phyloP scores from a whole-genome alignment of 2,329 filamentous ascomycete species.

The Fusarium poae region DNA sequence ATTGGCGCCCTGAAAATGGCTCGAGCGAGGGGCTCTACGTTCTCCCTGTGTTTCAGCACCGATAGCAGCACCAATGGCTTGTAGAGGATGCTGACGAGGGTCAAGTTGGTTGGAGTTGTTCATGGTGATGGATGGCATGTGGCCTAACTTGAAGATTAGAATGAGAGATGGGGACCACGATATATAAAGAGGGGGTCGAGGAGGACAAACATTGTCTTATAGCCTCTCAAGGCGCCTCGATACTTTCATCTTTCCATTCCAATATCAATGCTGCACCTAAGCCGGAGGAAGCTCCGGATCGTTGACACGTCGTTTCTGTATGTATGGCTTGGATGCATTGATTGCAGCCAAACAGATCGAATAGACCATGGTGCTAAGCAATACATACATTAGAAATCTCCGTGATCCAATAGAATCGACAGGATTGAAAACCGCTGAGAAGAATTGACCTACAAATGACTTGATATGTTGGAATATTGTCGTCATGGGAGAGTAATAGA shows the following conservation, averaged over 20 bases:
- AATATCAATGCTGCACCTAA: background rate
- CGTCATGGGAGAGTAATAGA: conserved; percentile 10
- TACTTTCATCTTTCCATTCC: background rate
- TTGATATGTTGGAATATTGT: background rate
- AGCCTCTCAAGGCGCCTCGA: background rate
- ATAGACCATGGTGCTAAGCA: background rate
- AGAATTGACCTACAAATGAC: background rate
- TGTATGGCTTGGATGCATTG: background rate
- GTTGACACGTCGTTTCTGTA: background rate
- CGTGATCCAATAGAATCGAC: background rate
- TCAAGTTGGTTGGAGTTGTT: conserved; percentile 21
- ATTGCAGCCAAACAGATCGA: background rate
- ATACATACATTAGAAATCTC: no score
- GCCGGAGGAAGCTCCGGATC: conserved; percentile 8
- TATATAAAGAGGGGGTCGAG: no score
- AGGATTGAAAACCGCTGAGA: background rate
- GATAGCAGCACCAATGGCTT: conserved; percentile 12
- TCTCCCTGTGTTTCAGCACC: conserved; percentile 5
- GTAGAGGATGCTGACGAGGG: conserved; percentile 6
- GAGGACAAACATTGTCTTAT: background rate
- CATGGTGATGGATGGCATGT: background rate
- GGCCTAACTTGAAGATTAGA: background rate
- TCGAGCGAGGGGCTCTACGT: background rate
- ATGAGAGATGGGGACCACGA: background rate
- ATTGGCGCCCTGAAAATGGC: conserved; percentile 1